These are phyloP conservation scores for Phytophthora idaei DNA, from an alignment of 352 stramenopile species.

Conservation along the genomic window DNA sequence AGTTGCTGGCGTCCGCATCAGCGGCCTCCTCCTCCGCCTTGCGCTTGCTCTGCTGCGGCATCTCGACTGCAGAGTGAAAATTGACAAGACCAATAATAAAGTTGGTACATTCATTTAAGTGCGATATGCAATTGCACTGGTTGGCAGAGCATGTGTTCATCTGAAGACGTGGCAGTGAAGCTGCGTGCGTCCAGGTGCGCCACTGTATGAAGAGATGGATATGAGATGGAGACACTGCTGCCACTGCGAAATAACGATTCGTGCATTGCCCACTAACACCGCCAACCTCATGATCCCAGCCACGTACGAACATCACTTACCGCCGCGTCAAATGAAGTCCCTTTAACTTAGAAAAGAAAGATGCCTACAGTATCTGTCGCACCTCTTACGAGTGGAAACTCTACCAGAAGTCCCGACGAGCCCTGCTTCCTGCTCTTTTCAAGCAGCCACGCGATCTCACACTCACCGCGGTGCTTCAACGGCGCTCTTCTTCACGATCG, in stretches of 20 bases:
- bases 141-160: slow-evolving; percentile 13
- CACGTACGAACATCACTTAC: slow-evolving; percentile 7
- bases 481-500: slow-evolving; percentile 12
- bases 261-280: background rate
- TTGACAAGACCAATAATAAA: slow-evolving; percentile 7
- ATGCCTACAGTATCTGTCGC: slow-evolving; percentile 22
- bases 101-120: slow-evolving; percentile 36
- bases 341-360: slow-evolving; percentile 47
- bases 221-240: background rate
- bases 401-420: slow-evolving; percentile 11
- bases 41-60: slow-evolving; percentile 57
- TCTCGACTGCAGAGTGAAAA: slow-evolving; percentile 19
- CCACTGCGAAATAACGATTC: background rate
- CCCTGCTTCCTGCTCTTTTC: slow-evolving; percentile 11
- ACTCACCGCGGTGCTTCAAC: slow-evolving; percentile 10
- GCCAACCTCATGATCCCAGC: slow-evolving; percentile 10
- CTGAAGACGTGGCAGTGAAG: too few relatives aligned
- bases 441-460: slow-evolving; percentile 15
- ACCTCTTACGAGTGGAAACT: slow-evolving; percentile 21
- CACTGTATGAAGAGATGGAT: background rate
- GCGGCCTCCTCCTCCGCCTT: slow-evolving; percentile 42
- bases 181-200: background rate
- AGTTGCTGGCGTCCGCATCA: slow-evolving; percentile 54
- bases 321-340: slow-evolving; percentile 29
- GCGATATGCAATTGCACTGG: slow-evolving; percentile 23